Conservation (phyloP, 73 alveolate species). For the Halteria grandinella region DNA sequence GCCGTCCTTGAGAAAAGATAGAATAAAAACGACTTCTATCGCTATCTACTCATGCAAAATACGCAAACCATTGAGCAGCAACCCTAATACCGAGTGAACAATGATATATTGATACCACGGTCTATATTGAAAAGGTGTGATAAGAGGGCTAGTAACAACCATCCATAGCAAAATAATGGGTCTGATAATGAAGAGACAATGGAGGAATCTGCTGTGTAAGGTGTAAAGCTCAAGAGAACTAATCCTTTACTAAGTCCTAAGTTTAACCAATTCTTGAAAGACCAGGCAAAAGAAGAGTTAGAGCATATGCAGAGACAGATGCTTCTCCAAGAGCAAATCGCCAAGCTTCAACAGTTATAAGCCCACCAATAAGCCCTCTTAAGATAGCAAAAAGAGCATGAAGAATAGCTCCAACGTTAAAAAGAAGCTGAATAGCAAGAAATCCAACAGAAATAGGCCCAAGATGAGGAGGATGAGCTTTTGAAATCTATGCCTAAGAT, state of each 20-base stretch:
- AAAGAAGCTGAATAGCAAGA: slow-evolving; percentile 16
- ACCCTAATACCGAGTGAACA: slow-evolving; percentile 3
- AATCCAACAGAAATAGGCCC: neutral
- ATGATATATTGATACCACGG: slow-evolving; percentile 44
- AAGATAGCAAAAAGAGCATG: too few relatives aligned
- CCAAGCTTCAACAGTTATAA: too few relatives aligned
- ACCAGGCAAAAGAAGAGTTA: neutral
- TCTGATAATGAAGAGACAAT: neutral
- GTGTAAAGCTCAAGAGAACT: neutral
- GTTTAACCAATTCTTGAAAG: slow-evolving; percentile 4
- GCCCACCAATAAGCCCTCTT: too few relatives aligned
- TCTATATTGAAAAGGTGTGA: slow-evolving; percentile 25
- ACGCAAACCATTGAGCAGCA: neutral
- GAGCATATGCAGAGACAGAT: too few relatives aligned
- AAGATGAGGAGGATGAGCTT: neutral
- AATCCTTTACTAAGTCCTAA: slow-evolving; percentile 33
- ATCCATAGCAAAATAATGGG: neutral
- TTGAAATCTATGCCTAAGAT: neutral
- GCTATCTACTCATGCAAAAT: slow-evolving; percentile 8
- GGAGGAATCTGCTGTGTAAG: slow-evolving; percentile 5
- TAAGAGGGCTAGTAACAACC: neutral
- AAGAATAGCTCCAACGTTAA: too few relatives aligned
- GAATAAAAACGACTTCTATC: slow-evolving; percentile 32
- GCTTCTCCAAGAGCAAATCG: too few relatives aligned
- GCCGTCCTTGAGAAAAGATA: slow-evolving; percentile 1